Evolutionary conservation across 2,329 filamentous ascomycete genomes (phyloP).

Genomic region (Cercospora zeina): DNA sequence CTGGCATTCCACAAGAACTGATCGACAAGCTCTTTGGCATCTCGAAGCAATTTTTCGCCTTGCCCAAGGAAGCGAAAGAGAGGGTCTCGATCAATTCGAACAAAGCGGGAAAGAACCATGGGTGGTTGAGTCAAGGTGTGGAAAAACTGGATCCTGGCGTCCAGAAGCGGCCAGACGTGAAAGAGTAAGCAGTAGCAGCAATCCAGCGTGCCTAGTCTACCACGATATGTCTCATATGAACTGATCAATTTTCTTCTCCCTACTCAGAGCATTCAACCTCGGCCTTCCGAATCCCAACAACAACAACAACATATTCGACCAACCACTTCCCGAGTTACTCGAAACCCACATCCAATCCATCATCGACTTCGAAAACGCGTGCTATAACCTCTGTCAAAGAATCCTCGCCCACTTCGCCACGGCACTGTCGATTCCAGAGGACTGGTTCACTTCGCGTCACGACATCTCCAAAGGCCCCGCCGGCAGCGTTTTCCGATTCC

Average conservation of each 20-base stretch:
- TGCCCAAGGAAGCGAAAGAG: conserved; percentile 70
- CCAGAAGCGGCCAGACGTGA: conserved; percentile 73
- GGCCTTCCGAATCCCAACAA: conserved; percentile 65
- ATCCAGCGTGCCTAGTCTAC: neutral
- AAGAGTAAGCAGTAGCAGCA: conserved; percentile 61
- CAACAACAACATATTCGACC: conserved; percentile 60
- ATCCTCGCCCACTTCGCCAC: conserved; percentile 76
- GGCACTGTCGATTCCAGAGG: conserved; percentile 60
- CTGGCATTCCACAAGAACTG: conserved; percentile 61
- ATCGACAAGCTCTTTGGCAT: conserved; percentile 73
- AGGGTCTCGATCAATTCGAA: conserved; percentile 70
- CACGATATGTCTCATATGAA: neutral
- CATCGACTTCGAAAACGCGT: conserved; percentile 66
- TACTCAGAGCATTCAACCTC: conserved; percentile 83
- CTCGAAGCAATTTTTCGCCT: conserved; percentile 70
- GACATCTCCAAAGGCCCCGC: conserved; percentile 49
- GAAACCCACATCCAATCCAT: conserved; percentile 61
- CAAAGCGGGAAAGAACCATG: conserved; percentile 66
- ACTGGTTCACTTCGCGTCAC: conserved; percentile 65
- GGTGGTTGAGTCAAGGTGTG: conserved; percentile 84
- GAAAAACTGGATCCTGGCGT: conserved; percentile 84
- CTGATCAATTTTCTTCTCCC: neutral
- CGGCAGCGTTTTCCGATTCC: conserved; percentile 54
- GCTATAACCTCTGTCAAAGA: conserved; percentile 69
- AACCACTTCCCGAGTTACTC: conserved; percentile 71